These are phyloP conservation scores for Crithidia brevicula DNA, from an alignment of 208 protist genomes.

Conservation along the genomic window DNA sequence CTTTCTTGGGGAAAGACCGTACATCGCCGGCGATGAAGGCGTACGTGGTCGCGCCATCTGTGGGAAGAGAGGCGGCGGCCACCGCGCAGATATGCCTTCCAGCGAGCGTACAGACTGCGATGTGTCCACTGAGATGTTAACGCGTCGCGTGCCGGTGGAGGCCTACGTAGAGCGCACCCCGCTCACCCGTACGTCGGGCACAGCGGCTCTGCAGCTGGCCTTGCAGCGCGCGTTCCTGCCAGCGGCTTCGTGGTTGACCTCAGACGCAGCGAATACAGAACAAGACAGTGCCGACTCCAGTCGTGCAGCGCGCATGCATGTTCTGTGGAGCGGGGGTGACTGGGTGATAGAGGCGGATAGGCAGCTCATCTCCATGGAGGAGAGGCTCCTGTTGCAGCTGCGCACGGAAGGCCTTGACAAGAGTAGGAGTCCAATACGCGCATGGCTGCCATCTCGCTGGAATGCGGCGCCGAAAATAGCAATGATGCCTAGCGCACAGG, in stretches of 20 bases:
- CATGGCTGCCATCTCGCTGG: conserved; percentile 10
- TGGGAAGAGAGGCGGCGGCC: no score
- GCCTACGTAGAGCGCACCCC: conserved; percentile 23
- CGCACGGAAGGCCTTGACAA: neutral
- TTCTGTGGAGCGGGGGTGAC: conserved; percentile 21
- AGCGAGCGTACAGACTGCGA: neutral
- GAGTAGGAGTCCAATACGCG: neutral
- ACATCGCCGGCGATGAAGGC: neutral
- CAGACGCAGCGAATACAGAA: neutral
- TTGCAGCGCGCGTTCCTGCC: conserved; percentile 1
- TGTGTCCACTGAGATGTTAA: neutral
- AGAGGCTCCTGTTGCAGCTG: conserved; percentile 2
- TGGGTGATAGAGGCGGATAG: conserved; percentile 22
- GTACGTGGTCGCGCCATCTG: neutral
- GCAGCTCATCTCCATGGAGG: conserved; percentile 20
- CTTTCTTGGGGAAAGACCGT: conserved; percentile 21
- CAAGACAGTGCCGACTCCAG: neutral
- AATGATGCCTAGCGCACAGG: no score
- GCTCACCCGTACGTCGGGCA: conserved; percentile 1
- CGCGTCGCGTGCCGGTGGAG: conserved; percentile 19
- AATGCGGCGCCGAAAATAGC: neutral
- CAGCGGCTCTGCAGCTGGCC: conserved; percentile 5
- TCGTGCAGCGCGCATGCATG: neutral
- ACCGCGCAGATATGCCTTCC: neutral
- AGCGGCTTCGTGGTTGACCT: neutral